Evolutionary conservation across 2,329 filamentous ascomycete genomes (phyloP).

Genomic region (Fusarium hainanense): DNA sequence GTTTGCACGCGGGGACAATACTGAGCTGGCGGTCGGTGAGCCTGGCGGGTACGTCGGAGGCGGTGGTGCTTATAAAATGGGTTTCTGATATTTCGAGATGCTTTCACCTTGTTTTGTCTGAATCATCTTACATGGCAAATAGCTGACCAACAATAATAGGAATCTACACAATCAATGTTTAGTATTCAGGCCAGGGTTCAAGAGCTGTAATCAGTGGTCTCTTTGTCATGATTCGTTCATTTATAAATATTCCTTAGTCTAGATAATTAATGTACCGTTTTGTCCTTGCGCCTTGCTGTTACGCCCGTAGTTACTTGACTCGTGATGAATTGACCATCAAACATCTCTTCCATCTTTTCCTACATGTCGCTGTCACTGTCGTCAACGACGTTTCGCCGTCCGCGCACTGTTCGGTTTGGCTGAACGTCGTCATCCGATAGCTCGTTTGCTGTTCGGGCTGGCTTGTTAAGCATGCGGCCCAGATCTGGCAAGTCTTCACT

Average conservation of each 20-base stretch:
- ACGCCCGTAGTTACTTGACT: conserved; percentile 1
- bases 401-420: conserved; percentile 38
- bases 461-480: conserved; percentile 44
- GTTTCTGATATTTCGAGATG: conserved; percentile 57
- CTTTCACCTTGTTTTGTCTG: conserved; percentile 11
- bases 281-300: conserved; percentile 17
- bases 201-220: background rate
- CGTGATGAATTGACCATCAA: conserved; percentile 5
- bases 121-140: background rate
- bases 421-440: conserved; percentile 36
- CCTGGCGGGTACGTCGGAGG: conserved; percentile 51
- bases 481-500: conserved; percentile 54
- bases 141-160: conserved; percentile 39
- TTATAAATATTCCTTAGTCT: conserved; percentile 33
- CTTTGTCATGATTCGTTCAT: conserved; percentile 21
- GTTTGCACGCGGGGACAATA: conserved; percentile 50
- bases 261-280: conserved; percentile 34
- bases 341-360: background rate
- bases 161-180: background rate
- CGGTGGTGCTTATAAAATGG: conserved; percentile 59
- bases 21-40: conserved; percentile 40
- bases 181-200: background rate
- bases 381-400: conserved; percentile 46
- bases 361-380: conserved; percentile 48
- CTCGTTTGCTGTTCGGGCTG: background rate